A percentile compares a stretch with the other conserved stretches of the same genome.
These are phyloP conservation scores for Termitomyces sp. DNA, from an alignment of 768 basidiomycete genomes.

Conservation along the genomic window DNA sequence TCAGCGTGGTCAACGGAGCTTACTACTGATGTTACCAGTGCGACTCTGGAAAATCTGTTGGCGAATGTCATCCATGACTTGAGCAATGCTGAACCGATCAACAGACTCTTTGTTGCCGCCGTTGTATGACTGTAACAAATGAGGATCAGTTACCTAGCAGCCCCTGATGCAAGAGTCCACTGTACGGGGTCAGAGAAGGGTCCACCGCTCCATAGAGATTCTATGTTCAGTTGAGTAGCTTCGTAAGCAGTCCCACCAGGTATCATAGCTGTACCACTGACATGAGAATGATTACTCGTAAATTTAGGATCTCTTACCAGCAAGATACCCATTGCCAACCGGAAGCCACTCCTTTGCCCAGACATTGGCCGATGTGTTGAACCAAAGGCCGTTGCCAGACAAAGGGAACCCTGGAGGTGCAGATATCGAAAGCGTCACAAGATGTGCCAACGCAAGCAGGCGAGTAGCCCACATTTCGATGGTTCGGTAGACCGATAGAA, in stretches of 20 bases:
- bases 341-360: slow-evolving; percentile 65
- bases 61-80: slow-evolving; percentile 47
- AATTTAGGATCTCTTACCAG: slow-evolving; percentile 30
- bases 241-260: slow-evolving; percentile 58
- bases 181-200: slow-evolving; percentile 60
- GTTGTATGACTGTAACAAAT: slow-evolving; percentile 46
- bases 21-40: slow-evolving; percentile 55
- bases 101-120: slow-evolving; percentile 58
- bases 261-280: slow-evolving; percentile 44
- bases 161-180: neutral
- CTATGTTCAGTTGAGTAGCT: slow-evolving; percentile 64
- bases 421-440: slow-evolving; percentile 15
- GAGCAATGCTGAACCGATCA: slow-evolving; percentile 36
- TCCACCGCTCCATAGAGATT: slow-evolving; percentile 73
- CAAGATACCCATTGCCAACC: slow-evolving; percentile 69
- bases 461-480: slow-evolving; percentile 20
- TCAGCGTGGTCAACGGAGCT: slow-evolving; percentile 8
- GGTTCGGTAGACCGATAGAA: slow-evolving; percentile 7
- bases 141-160: neutral
- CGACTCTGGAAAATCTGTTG: slow-evolving; percentile 51
- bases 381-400: slow-evolving; percentile 78
- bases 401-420: slow-evolving; percentile 49
- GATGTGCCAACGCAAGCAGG: slow-evolving; percentile 17
- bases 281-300: neutral
- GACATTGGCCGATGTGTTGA: slow-evolving; percentile 39